Conservation (phyloP, 108 stramenopile genomes). For the Aurantiochytrium sp. region DNA sequence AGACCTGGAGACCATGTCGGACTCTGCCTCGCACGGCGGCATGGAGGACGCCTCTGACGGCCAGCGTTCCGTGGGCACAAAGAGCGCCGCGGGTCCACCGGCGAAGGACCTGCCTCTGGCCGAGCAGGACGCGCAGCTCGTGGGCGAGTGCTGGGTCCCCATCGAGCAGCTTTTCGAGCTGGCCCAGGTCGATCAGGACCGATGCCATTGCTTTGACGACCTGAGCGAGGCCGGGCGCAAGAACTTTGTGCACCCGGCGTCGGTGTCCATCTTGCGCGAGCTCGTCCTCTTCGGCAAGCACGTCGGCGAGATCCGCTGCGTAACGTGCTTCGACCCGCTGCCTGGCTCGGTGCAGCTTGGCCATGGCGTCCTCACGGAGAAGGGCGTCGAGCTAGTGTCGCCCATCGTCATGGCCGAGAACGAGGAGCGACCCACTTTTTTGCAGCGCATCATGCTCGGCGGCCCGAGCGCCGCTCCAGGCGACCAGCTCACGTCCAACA, state of each 20-base stretch:
- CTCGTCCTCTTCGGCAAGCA: background rate
- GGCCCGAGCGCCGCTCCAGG: background rate
- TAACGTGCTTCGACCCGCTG: background rate
- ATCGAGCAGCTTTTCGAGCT: slow-evolving; percentile 19
- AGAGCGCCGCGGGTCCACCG: background rate
- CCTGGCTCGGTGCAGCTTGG: slow-evolving; percentile 23
- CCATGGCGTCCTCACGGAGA: slow-evolving; percentile 3
- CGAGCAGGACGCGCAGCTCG: background rate
- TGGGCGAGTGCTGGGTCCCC: slow-evolving; percentile 18
- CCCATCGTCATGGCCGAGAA: background rate
- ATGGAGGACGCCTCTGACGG: too few species aligned
- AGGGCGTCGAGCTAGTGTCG: slow-evolving; percentile 8
- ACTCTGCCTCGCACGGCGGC: background rate
- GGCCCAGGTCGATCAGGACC: background rate
- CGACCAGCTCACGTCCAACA: background rate
- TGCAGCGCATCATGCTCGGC: slow-evolving; percentile 19
- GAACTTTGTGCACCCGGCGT: background rate
- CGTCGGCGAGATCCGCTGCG: background rate
- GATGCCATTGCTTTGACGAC: background rate
- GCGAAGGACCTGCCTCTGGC: background rate
- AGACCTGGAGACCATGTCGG: background rate
- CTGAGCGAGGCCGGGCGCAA: background rate
- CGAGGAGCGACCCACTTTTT: background rate
- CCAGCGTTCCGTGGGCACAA: too few species aligned
- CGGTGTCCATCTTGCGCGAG: background rate